phyloP scores from a whole-genome alignment of 176 grass and related monocot species.

The Lolium perenne region DNA sequence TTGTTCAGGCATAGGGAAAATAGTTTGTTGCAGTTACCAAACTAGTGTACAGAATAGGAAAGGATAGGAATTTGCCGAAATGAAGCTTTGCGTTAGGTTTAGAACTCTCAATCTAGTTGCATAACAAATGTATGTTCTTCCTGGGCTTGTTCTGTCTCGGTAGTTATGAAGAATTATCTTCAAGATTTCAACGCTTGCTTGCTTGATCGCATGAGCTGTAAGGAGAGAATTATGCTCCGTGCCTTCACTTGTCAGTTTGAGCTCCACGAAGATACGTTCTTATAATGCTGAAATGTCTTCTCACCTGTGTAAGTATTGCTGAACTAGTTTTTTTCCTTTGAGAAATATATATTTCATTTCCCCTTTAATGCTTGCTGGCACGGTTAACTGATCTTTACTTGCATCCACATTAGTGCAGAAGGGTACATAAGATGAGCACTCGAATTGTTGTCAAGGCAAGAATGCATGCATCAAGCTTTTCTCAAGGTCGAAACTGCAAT shows the following conservation, averaged over 20 bases:
- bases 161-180: neutral
- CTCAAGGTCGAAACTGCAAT: neutral
- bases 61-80: slow-evolving; percentile 46
- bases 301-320: slow-evolving; percentile 43
- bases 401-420: slow-evolving; percentile 28
- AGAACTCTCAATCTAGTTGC: slow-evolving; percentile 37
- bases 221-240: too few species aligned
- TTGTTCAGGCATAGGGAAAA: slow-evolving; percentile 24
- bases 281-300: neutral
- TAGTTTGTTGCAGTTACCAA: slow-evolving; percentile 25
- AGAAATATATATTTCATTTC: neutral
- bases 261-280: neutral
- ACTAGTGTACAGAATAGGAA: slow-evolving; percentile 48
- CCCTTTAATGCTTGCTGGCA: neutral
- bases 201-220: too few species aligned
- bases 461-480: neutral
- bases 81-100: slow-evolving; percentile 45
- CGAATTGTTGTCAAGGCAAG: neutral
- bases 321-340: neutral
- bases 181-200: too few species aligned
- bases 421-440: neutral
- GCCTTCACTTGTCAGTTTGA: neutral
- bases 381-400: neutral
- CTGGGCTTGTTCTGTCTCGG: neutral
- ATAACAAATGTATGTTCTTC: slow-evolving; percentile 23